Percentiles rank a stretch among this genome's conserved stretches.
Evolutionary conservation across 495 filamentous ascomycete species (phyloP).

Genomic region (Lichenothelia convexa): DNA sequence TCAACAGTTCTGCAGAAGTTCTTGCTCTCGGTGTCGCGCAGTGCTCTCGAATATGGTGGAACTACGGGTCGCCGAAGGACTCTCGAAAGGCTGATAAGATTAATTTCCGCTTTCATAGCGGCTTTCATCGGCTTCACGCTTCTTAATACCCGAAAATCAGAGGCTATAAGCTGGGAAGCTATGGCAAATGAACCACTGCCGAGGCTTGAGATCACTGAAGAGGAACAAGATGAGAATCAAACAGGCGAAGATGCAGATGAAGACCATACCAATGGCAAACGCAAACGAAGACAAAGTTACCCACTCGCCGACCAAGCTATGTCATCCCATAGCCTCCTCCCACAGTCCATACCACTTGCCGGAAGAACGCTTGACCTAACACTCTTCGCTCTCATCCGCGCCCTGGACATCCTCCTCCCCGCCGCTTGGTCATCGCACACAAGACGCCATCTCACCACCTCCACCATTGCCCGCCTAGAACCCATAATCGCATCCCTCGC

Average conservation of each 20-base stretch:
- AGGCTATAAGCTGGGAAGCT: not conserved
- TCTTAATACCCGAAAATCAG: conserved; percentile 8
- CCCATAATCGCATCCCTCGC: conserved; percentile 31
- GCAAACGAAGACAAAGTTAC: not conserved
- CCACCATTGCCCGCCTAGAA: conserved; percentile 18
- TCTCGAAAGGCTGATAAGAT: conserved; percentile 3
- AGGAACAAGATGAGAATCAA: too few species aligned
- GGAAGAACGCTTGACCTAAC: conserved; percentile 79
- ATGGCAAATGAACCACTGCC: not conserved
- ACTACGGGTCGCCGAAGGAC: not conserved
- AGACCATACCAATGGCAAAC: not conserved
- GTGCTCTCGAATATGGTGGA: not conserved
- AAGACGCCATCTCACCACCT: conserved; percentile 7
- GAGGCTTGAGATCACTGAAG: not conserved
- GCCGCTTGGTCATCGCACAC: conserved; percentile 35
- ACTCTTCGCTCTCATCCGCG: conserved; percentile 57
- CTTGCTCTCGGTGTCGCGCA: conserved; percentile 15
- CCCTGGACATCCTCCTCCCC: conserved; percentile 52
- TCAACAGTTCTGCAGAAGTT: conserved; percentile 48
- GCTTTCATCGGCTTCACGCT: conserved; percentile 12
- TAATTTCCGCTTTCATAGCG: conserved; percentile 14
- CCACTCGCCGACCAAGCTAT: not conserved
- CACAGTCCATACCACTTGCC: conserved; percentile 29
- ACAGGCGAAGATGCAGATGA: too few species aligned
- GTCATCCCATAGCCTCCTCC: not conserved